Percentiles rank a stretch among this genome's conserved stretches.
phyloP scores from a whole-genome alignment of 1,284 basidiomycete genomes.

The Cryptococcus wingfieldii region DNA sequence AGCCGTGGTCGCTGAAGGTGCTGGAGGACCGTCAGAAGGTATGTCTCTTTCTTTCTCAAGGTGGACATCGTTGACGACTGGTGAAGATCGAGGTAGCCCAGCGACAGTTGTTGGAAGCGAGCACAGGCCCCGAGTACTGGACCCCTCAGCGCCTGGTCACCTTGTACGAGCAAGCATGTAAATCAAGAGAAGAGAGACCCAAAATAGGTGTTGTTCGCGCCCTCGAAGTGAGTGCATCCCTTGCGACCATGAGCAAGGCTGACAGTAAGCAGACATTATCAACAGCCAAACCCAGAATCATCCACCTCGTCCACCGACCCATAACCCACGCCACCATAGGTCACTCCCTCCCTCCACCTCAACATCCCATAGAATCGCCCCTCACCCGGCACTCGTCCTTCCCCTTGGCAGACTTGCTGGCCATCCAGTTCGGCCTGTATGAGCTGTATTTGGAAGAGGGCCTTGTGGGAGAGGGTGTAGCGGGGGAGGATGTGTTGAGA shows the following conservation, averaged over 20 bases:
- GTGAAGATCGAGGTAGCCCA: constrained; percentile 50
- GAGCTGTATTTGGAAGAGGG: constrained; percentile 71
- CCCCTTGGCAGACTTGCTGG: constrained; percentile 80
- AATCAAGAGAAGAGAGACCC: constrained; percentile 54
- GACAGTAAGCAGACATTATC: not conserved
- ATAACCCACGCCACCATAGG: constrained; percentile 17
- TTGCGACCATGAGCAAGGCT: not conserved
- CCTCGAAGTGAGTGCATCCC: constrained; percentile 59
- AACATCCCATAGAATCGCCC: constrained; percentile 49
- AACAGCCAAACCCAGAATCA: constrained; percentile 27
- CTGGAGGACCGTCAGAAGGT: constrained; percentile 47
- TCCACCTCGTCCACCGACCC: constrained; percentile 31
- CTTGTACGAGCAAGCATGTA: constrained; percentile 47
- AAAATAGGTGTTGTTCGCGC: constrained; percentile 64
- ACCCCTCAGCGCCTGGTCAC: constrained; percentile 39
- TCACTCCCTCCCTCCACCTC: constrained; percentile 9
- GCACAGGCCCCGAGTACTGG: constrained; percentile 45
- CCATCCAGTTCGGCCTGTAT: constrained; percentile 80
- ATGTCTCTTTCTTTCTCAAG: constrained; percentile 2
- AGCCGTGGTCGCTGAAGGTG: constrained; percentile 68
- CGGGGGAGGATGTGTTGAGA: constrained; percentile 74
- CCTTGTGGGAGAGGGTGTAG: constrained; percentile 70
- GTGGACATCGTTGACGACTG: not conserved
- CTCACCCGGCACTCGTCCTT: constrained; percentile 66
- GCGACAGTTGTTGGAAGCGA: constrained; percentile 59